These are phyloP conservation scores for Parathielavia hyrcaniae DNA, from an alignment of 495 filamentous ascomycete species.

Conservation along the genomic window DNA sequence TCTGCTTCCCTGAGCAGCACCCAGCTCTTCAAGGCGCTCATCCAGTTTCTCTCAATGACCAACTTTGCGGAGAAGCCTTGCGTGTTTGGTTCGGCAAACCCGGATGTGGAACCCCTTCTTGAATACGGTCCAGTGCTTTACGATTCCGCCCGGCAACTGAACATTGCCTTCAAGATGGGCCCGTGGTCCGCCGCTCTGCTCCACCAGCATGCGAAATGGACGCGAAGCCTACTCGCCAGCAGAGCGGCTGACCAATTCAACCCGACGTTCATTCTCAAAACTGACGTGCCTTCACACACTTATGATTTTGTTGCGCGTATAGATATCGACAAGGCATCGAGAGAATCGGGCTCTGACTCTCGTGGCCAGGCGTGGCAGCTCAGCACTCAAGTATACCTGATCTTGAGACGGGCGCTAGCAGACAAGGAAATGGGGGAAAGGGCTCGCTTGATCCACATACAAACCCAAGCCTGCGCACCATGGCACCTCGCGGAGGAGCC, in stretches of 20 bases:
- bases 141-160: conserved; percentile 66
- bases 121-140: conserved; percentile 47
- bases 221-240: conserved; percentile 67
- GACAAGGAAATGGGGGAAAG: conserved; percentile 53
- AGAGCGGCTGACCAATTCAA: conserved; percentile 73
- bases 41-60: conserved; percentile 72
- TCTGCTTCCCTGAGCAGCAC: conserved; percentile 79
- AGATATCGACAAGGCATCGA: conserved; percentile 17
- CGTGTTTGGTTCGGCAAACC: conserved; percentile 39
- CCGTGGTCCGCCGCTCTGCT: conserved; percentile 69
- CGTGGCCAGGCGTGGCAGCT: conserved; percentile 34
- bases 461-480: conserved; percentile 30
- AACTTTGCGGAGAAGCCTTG: conserved; percentile 62
- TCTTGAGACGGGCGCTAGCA: conserved; percentile 57
- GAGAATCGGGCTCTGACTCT: conserved; percentile 25
- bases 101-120: conserved; percentile 31
- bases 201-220: conserved; percentile 63
- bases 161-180: conserved; percentile 88
- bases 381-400: conserved; percentile 50
- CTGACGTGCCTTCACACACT: conserved; percentile 57
- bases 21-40: conserved; percentile 84
- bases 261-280: conserved; percentile 69
- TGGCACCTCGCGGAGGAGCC: conserved; percentile 40
- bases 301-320: conserved; percentile 59
- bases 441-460: conserved; percentile 57